A percentile compares a stretch with the other conserved stretches of the same genome.
These are phyloP conservation scores for Globisporangium emineosum DNA, from an alignment of 352 stramenopile species.

Conservation along the genomic window DNA sequence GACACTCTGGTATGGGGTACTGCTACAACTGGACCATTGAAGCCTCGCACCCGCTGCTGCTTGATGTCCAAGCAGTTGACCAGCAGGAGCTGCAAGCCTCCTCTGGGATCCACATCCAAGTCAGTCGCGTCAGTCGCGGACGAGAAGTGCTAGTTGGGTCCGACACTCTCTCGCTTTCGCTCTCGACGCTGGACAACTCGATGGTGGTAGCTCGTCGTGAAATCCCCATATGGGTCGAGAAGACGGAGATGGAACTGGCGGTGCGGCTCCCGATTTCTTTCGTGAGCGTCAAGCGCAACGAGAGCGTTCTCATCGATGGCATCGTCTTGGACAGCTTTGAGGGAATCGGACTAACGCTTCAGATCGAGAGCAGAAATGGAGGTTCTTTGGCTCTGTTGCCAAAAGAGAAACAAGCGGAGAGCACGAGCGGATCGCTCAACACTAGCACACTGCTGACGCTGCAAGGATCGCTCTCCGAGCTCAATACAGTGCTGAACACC, in stretches of 20 bases:
- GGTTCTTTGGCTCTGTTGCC: constrained; percentile 9
- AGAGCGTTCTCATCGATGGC: constrained; percentile 8
- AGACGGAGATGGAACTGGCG: constrained; percentile 1
- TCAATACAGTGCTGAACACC: constrained; percentile 11
- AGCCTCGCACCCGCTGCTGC: constrained; percentile 9
- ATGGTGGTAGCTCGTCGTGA: not conserved
- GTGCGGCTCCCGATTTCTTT: constrained; percentile 10
- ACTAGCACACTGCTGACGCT: not conserved
- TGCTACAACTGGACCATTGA: constrained; percentile 12
- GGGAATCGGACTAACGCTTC: constrained; percentile 8
- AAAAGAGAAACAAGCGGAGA: not conserved
- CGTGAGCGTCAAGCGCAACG: constrained; percentile 9
- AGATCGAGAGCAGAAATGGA: constrained; percentile 4
- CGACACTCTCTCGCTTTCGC: constrained; percentile 8
- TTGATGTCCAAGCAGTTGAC: constrained; percentile 1
- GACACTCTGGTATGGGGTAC: not conserved
- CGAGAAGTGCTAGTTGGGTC: constrained; percentile 1
- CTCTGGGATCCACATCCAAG: not conserved
- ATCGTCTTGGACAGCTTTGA: constrained; percentile 13
- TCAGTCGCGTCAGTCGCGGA: constrained; percentile 7
- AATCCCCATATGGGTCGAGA: constrained; percentile 11
- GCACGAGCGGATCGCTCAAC: not conserved
- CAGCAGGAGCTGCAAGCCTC: not conserved
- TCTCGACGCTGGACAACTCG: not conserved
- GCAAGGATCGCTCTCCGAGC: constrained; percentile 13